Evolutionary conservation across 768 basidiomycete genomes (phyloP).

Genomic region (Kwoniella pini): DNA sequence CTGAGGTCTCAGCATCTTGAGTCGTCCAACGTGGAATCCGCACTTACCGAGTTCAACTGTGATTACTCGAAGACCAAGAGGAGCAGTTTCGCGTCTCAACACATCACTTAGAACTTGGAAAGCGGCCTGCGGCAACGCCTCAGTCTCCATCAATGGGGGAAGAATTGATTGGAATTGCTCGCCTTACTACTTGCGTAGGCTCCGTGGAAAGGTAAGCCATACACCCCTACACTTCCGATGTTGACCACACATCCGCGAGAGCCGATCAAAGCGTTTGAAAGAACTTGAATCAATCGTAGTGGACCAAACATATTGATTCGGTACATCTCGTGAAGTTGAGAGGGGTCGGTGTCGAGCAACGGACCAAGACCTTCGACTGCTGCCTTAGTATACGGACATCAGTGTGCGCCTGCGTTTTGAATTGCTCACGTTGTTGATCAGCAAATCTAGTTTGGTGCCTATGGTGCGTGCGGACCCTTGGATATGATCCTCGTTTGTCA

Average conservation of each 20-base stretch:
- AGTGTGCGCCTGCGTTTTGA: too few species aligned
- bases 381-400: too few species aligned
- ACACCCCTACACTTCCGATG: constrained; percentile 12
- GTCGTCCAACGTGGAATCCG: neutral
- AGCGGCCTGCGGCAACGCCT: neutral
- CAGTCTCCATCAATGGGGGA: too few species aligned
- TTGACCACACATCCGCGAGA: constrained; percentile 15
- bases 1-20: neutral
- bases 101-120: constrained; percentile 7
- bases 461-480: neutral
- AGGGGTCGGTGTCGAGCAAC: too few species aligned
- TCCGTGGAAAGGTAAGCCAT: constrained; percentile 16
- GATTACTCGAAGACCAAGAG: constrained; percentile 20
- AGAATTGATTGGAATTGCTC: neutral
- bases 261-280: constrained; percentile 2
- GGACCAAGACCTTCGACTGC: too few species aligned
- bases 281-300: constrained; percentile 11
- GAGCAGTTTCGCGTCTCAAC: constrained; percentile 8
- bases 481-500: constrained; percentile 1
- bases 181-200: constrained; percentile 18
- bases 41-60: constrained; percentile 26
- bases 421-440: constrained; percentile 29
- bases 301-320: constrained; percentile 17
- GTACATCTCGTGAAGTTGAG: constrained; percentile 4
- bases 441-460: constrained; percentile 8